Evolutionary conservation across 2,329 filamentous ascomycete species (phyloP).

Genomic region (Coniochaeta sp.): DNA sequence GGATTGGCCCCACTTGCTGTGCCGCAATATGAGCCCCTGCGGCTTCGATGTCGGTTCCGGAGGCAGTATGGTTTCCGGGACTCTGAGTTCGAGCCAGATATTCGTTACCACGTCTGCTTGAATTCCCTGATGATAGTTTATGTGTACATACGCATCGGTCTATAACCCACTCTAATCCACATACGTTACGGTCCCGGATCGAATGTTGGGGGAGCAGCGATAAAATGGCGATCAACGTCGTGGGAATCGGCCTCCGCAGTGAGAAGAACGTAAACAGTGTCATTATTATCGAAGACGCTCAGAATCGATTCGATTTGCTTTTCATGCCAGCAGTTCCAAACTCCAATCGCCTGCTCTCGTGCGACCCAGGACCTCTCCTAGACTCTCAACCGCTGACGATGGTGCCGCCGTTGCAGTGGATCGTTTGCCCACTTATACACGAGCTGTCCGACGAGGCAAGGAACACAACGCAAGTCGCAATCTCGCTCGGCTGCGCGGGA

Average conservation of each 20-base stretch:
- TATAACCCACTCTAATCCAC: too few species aligned
- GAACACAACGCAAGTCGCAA: constrained; percentile 77
- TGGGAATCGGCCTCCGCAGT: not conserved
- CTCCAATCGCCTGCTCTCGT: not conserved
- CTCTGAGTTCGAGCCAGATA: too few species aligned
- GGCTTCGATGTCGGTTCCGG: too few species aligned
- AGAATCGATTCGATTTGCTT: not conserved
- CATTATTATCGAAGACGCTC: not conserved
- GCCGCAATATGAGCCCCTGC: not conserved
- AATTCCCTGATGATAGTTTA: too few species aligned
- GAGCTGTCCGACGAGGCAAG: constrained; percentile 68
- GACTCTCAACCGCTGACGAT: constrained; percentile 38
- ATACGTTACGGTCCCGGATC: too few species aligned
- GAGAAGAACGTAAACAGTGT: not conserved
- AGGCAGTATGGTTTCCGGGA: too few species aligned
- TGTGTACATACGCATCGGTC: too few species aligned
- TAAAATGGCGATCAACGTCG: too few species aligned
- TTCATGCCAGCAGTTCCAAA: not conserved
- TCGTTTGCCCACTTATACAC: constrained; percentile 64
- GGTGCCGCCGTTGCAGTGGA: constrained; percentile 45
- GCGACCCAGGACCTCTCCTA: not conserved
- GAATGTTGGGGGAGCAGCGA: too few species aligned
- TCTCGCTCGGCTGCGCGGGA: constrained; percentile 72
- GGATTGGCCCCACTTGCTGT: not conserved
- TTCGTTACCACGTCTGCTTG: too few species aligned